Evolutionary conservation across 345 rosid species (phyloP), one percentile per base, ranked within the genome.

Genomic region (Excoecaria cochinchinensis): DNA sequence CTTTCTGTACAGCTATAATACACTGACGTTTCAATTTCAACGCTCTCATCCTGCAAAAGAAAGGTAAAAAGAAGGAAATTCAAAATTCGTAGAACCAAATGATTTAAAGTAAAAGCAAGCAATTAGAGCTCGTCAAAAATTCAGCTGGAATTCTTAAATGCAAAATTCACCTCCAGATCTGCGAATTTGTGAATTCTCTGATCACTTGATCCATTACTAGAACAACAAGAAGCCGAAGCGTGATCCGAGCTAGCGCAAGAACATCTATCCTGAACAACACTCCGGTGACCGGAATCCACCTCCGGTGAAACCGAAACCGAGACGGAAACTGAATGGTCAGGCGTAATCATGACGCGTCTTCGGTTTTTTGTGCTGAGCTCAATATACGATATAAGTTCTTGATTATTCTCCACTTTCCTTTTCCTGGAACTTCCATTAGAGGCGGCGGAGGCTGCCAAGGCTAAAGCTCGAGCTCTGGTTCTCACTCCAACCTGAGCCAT

Each of bases 21-120:
- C 85, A 87, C 72, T 69, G 90, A 82, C 77, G 92, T 82, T 82
- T 87, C 91, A 62, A 56, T 88, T 56, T 87, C 92, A 47, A 58
- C 82, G 42, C 85, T 80, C 73, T 84, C 91, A 47, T 76, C 84
- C 90, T 84, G 83, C 79, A 73, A 73, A 53, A 25, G 12, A 52
- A 24, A 47, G 25, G 74, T 6, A 44, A 44, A 44, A 44, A 44
- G 6, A 46, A 71, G 58, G 80, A 44, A 76, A 42, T 40, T n/a
- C 14, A 65, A 36, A 74, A 69, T 70, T 78, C 71, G 70, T 70
- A 76, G 25, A 57, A 42, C 10, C 19, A 71, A 71, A 62, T 46
- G 39, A 48, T 70, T 36, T 50, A 56, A 78, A 81, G 52, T 74
- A 50, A 84, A 52, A 61, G 21, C 60, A 68, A 40, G 69, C 58